Evolutionary conservation across 2,329 filamentous ascomycete species (phyloP), one percentile per base, ranked within the genome.

Genomic region (Aspergillus spinulosporus): DNA sequence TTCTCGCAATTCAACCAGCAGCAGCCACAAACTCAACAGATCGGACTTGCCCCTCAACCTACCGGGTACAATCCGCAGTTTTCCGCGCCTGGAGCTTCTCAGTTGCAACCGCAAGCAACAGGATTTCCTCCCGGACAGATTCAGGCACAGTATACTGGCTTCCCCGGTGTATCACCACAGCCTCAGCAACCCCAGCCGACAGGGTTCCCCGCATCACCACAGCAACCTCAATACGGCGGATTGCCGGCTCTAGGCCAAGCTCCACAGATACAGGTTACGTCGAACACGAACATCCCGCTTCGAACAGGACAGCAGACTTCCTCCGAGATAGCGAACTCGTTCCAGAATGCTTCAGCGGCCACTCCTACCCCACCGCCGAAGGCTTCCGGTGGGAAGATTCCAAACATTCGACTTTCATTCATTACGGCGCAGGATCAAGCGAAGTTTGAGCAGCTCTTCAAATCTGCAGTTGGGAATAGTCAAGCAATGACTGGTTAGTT

Each of bases 381-480:
- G 66, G 34, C 64, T 8, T 49, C 59, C 5, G 76, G 82, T 9
- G 87, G 84, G 65, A 94, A 89, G 77, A 97, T 99, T 55, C 94
- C 94, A 29, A 97, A 89, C 71, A 95, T 97, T 63, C 84, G 94
- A 49, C 78, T 99, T 59, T 96, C 92, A 2, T 99, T 99, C 73
- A 96, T 99, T 69, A 97, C 93, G 2, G 92, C 90, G 28, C 86
- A 88, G 68, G 94, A 99, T 71, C 94, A 99, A 75, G 84, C 90
- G 68, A 97, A 96, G 77, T 99, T 99, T 67, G 94, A 99, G 79
- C 94, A 94, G 56, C 78, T 99, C 42, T 99, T 99, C 81, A 97
- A 94, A 77, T 96, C 92, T 54, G 93, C 94, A 11, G 91, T 93
- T 36, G 91, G 92, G 34, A 88, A 92, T 63, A 84, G 83, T 57